phyloP scores from a whole-genome alignment of 2,329 filamentous ascomycete genomes.

The Didymellaceae sp. region DNA sequence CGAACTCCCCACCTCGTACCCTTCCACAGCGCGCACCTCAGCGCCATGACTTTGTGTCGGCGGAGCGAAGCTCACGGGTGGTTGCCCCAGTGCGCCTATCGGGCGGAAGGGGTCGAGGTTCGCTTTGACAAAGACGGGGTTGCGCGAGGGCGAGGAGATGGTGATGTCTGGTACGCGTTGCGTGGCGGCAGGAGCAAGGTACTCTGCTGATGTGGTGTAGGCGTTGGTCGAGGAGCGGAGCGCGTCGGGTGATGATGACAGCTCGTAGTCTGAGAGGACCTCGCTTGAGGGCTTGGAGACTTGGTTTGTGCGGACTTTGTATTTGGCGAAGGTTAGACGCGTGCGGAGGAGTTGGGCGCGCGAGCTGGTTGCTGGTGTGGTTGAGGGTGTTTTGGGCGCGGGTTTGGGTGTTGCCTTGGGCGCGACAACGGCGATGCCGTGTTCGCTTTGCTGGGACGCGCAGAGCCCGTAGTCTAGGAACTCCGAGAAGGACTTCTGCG shows the following conservation, averaged over 20 bases:
- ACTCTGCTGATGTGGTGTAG: conserved; percentile 17
- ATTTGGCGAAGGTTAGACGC: conserved; percentile 73
- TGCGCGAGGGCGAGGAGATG: conserved; percentile 35
- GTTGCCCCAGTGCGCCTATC: conserved; percentile 42
- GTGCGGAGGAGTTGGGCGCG: conserved; percentile 71
- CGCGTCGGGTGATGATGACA: conserved; percentile 27
- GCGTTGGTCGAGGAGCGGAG: conserved; percentile 23
- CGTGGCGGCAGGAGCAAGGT: neutral
- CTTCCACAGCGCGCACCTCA: conserved; percentile 47
- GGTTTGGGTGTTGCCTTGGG: conserved; percentile 4
- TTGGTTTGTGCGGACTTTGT: conserved; percentile 78
- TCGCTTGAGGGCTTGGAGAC: conserved; percentile 67
- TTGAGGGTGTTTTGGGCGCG: conserved; percentile 16
- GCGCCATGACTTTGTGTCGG: conserved; percentile 36
- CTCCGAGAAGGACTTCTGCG: conserved; percentile 54
- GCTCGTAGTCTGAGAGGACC: conserved; percentile 53
- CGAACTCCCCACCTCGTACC: conserved; percentile 37
- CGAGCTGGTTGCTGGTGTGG: conserved; percentile 46
- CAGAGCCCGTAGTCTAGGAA: conserved; percentile 56
- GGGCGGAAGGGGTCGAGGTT: conserved; percentile 42
- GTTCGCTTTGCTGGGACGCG: conserved; percentile 49
- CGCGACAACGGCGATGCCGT: conserved; percentile 13
- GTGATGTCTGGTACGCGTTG: conserved; percentile 36
- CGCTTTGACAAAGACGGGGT: conserved; percentile 36
- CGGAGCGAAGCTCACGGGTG: conserved; percentile 48